These are phyloP conservation scores for Candida insectalens DNA, from an alignment of 805 yeast genomes.

Conservation along the genomic window DNA sequence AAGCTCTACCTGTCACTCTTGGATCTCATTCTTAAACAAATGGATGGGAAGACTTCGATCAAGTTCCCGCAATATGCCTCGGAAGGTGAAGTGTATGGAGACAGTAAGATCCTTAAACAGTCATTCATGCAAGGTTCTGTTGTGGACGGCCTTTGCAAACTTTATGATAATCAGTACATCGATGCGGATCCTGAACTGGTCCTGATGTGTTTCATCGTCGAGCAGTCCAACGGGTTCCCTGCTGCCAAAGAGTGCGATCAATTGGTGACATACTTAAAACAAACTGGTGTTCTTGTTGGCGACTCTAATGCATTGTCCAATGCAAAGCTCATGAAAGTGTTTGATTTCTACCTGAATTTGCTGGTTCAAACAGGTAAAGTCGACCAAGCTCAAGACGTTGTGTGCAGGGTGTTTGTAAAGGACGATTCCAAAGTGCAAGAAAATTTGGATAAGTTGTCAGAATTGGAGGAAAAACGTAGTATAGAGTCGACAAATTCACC, in stretches of 20 bases:
- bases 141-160: slow-evolving; percentile 10
- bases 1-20: slow-evolving; percentile 17
- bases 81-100: slow-evolving; percentile 1
- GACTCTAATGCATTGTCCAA: slow-evolving; percentile 2
- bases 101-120: slow-evolving; percentile 2
- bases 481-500: too few species aligned
- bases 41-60: neutral
- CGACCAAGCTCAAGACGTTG: slow-evolving; percentile 10
- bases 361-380: slow-evolving; percentile 13
- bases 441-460: slow-evolving; percentile 8
- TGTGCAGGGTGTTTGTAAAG: slow-evolving; percentile 10
- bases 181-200: slow-evolving; percentile 17
- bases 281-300: slow-evolving; percentile 10
- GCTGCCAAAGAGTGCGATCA: slow-evolving; percentile 13
- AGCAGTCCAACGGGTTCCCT: slow-evolving; percentile 19
- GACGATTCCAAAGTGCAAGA: slow-evolving; percentile 9
- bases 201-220: slow-evolving; percentile 23
- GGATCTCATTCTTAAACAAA: slow-evolving; percentile 19
- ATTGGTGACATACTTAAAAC: slow-evolving; percentile 13
- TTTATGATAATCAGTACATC: slow-evolving; percentile 4
- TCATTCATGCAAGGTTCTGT: slow-evolving; percentile 16
- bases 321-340: slow-evolving; percentile 9
- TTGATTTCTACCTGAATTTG: slow-evolving; percentile 18
- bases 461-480: slow-evolving; percentile 2
- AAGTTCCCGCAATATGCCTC: slow-evolving; percentile 4